Evolutionary conservation across 192 early-diverging fungal genomes (phyloP).

Genomic region (Linnemannia elongata): DNA sequence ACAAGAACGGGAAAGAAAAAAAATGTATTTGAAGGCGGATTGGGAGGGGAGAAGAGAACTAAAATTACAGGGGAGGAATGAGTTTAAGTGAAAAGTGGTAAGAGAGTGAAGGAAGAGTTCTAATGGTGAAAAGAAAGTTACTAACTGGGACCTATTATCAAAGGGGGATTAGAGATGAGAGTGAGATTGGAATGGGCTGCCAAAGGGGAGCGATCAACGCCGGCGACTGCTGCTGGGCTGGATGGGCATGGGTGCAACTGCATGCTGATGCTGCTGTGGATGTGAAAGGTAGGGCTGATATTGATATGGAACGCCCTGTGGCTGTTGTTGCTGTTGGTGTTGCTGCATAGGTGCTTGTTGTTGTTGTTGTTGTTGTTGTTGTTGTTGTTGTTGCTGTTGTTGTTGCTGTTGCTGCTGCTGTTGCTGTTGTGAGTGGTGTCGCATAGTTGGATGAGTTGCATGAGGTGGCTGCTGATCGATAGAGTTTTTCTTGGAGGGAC

Average conservation of each 20-base stretch:
- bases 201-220: slow-evolving; percentile 1
- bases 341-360: background rate
- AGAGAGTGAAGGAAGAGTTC: background rate
- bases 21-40: background rate
- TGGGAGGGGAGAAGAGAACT: slow-evolving; percentile 1
- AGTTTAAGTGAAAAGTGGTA: background rate
- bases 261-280: background rate
- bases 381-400: slow-evolving; percentile 9
- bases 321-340: background rate
- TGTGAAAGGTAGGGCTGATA: background rate
- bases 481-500: background rate
- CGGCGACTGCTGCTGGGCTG: slow-evolving; percentile 2
- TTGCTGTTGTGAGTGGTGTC: background rate
- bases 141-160: background rate
- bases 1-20: background rate
- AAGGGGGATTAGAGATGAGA: background rate
- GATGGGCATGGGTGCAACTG: background rate
- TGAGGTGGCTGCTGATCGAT: slow-evolving; percentile 8
- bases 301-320: background rate
- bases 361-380: background rate
- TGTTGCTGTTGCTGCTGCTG: background rate
- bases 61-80: slow-evolving; percentile 6
- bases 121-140: background rate
- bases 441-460: background rate
- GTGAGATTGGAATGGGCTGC: background rate